Percentiles rank a stretch among this genome's conserved stretches.
Evolutionary conservation across 352 stramenopile species (phyloP).

Genomic region (Nothophytophthora sp.): DNA sequence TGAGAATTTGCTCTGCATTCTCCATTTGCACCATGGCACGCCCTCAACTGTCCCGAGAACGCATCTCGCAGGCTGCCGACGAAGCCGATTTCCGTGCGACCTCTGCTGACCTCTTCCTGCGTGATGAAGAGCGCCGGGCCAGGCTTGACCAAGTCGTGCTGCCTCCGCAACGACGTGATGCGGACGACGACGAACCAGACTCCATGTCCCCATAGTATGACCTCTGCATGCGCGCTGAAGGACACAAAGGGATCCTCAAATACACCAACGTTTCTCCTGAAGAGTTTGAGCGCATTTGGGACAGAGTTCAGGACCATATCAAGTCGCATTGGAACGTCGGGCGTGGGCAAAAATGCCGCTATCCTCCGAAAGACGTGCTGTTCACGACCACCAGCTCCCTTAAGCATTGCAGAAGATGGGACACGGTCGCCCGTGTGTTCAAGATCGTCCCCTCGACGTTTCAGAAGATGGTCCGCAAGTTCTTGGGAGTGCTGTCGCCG

Average conservation of each 20-base stretch:
- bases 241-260: background rate
- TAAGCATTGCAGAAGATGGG: slow-evolving; percentile 2
- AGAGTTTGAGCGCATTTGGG: background rate
- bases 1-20: too few species aligned
- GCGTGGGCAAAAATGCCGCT: background rate
- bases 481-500: background rate
- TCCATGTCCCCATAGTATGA: background rate
- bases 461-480: background rate
- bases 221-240: background rate
- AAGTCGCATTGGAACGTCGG: background rate
- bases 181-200: too few species aligned
- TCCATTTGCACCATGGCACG: too few species aligned
- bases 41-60: too few species aligned
- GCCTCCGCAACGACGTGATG: too few species aligned
- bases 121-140: too few species aligned
- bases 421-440: background rate
- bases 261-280: background rate
- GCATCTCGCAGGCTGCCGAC: too few species aligned
- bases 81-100: too few species aligned
- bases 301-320: background rate
- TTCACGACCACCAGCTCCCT: background rate
- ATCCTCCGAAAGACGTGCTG: background rate
- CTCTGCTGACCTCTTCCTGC: too few species aligned
- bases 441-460: background rate
- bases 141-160: too few species aligned